A percentile compares a stretch with the other conserved stretches of the same genome.
These are phyloP conservation scores for Mycena floridula DNA, from an alignment of 768 basidiomycete species.

Conservation along the genomic window DNA sequence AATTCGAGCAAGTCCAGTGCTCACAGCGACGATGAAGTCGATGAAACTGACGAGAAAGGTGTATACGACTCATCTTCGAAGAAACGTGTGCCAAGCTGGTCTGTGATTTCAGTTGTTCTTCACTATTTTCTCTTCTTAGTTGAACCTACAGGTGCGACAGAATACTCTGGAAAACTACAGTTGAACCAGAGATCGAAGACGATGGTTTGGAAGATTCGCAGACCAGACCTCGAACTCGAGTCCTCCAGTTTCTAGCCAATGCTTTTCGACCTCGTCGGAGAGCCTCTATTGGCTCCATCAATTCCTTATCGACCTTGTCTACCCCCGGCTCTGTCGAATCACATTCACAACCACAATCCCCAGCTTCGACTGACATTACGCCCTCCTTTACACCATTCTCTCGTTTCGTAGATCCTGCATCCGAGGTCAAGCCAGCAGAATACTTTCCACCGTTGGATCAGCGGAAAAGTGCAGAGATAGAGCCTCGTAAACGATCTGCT, in stretches of 20 bases:
- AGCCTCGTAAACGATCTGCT: background rate
- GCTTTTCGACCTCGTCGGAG: constrained; percentile 45
- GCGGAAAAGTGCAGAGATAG: background rate
- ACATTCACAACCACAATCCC: background rate
- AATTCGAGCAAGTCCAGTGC: constrained; percentile 30
- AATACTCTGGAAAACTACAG: constrained; percentile 75
- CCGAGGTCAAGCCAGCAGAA: constrained; percentile 1
- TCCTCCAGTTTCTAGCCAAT: constrained; percentile 49
- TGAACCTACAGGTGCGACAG: constrained; percentile 66
- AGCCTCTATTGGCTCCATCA: constrained; percentile 27
- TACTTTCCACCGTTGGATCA: background rate
- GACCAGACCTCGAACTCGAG: constrained; percentile 34
- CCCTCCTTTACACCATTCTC: constrained; percentile 1
- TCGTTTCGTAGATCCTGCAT: constrained; percentile 1
- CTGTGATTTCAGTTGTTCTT: constrained; percentile 14
- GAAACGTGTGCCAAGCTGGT: constrained; percentile 83
- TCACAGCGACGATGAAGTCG: constrained; percentile 30
- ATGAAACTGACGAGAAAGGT: constrained; percentile 42
- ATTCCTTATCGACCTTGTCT: constrained; percentile 14
- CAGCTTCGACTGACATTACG: background rate
- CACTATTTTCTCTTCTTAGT: background rate
- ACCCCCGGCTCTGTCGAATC: constrained; percentile 1
- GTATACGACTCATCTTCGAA: constrained; percentile 81
- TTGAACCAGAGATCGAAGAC: constrained; percentile 40
- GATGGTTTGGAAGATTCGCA: constrained; percentile 26